Evolutionary conservation across 306 rosid genomes (phyloP).

Genomic region (Gleditsia sinensis): DNA sequence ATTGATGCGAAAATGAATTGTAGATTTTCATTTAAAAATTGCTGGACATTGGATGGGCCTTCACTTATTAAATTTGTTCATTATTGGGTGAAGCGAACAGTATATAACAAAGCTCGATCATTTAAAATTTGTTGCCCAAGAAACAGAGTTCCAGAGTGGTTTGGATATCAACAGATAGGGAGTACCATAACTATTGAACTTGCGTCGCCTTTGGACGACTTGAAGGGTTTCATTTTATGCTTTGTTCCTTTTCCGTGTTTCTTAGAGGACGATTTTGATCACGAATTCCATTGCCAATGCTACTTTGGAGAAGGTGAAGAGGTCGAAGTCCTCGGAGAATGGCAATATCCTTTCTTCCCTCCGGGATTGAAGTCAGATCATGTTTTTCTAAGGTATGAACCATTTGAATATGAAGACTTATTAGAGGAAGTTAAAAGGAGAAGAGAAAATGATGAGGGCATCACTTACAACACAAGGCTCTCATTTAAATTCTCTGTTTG

Average conservation of each 20-base stretch:
- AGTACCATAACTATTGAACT: neutral
- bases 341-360: too few relatives aligned
- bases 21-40: neutral
- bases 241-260: neutral
- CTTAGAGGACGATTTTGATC: too few relatives aligned
- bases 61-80: neutral
- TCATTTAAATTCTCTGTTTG: neutral
- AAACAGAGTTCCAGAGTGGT: neutral
- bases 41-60: neutral
- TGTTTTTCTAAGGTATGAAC: neutral
- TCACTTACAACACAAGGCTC: neutral
- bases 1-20: too few relatives aligned
- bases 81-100: neutral
- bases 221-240: neutral
- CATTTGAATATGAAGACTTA: too few relatives aligned
- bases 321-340: neutral
- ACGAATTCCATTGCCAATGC: neutral
- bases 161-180: neutral
- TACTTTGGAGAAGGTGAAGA: neutral
- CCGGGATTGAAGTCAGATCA: neutral
- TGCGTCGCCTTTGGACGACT: neutral
- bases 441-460: neutral
- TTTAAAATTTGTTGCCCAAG: neutral
- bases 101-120: neutral
- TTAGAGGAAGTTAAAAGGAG: too few relatives aligned